phyloP scores from a whole-genome alignment of 2,329 filamentous ascomycete species.

The Aspergillus pseudonomiae region DNA sequence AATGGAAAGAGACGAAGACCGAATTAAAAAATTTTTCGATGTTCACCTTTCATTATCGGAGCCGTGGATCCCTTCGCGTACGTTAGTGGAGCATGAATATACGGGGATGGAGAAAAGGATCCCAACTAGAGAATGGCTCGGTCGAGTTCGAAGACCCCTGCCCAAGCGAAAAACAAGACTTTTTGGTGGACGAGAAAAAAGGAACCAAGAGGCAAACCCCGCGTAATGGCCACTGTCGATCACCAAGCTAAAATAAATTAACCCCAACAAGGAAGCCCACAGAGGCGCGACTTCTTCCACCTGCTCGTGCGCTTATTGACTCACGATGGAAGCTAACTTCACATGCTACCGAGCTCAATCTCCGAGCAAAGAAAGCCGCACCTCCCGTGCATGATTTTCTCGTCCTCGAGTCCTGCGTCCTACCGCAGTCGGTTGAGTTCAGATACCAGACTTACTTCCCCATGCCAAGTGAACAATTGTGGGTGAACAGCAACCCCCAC shows the following conservation, averaged over 20 bases:
- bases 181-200: conserved; percentile 13
- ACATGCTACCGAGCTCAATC: conserved; percentile 23
- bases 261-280: conserved; percentile 4
- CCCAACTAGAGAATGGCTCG: background rate
- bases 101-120: background rate
- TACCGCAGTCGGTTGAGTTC: background rate
- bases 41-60: background rate
- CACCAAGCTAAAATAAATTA: conserved; percentile 13
- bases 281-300: background rate
- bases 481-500: background rate
- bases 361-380: conserved; percentile 6
- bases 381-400: conserved; percentile 5
- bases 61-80: conserved; percentile 4
- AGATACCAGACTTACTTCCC: background rate
- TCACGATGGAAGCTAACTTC: conserved; percentile 8
- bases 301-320: background rate
- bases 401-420: background rate
- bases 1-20: background rate
- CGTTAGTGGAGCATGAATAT: conserved; percentile 4
- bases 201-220: conserved; percentile 17
- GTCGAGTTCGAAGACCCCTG: background rate
- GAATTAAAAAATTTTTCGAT: background rate
- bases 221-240: conserved; percentile 18
- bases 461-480: conserved; percentile 3
- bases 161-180: conserved; percentile 15